These are phyloP conservation scores for Trichoderma hamatum DNA, from an alignment of 2,329 filamentous ascomycete genomes.

Conservation along the genomic window DNA sequence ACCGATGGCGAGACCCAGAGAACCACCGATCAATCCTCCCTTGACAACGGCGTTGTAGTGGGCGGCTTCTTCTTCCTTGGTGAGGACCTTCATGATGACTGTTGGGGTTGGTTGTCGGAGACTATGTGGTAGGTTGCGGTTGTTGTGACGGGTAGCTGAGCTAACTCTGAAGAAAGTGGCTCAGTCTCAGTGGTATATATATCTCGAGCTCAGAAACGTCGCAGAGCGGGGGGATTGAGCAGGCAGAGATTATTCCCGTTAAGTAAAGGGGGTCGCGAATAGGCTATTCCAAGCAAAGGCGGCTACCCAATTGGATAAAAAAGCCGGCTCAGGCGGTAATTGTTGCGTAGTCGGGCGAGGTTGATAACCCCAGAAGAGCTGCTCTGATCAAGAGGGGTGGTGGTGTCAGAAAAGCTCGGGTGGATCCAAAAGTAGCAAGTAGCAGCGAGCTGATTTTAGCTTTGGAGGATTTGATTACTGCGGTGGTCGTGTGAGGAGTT, in stretches of 20 bases:
- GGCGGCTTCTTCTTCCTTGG: constrained; percentile 84
- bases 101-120: not conserved
- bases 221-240: not conserved
- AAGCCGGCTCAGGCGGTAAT: constrained; percentile 16
- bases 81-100: constrained; percentile 85
- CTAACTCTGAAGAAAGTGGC: not conserved
- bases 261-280: not conserved
- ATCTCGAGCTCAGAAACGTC: not conserved
- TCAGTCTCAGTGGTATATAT: not conserved
- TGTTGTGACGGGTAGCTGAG: not conserved
- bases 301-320: constrained; percentile 2
- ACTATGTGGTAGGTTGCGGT: not conserved
- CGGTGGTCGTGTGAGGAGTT: not conserved
- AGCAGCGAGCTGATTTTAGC: not conserved
- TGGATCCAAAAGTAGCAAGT: constrained; percentile 5
- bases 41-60: constrained; percentile 83
- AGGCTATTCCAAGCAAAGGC: not conserved
- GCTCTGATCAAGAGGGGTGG: constrained; percentile 17
- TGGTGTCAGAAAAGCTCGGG: constrained; percentile 15
- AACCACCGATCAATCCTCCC: constrained; percentile 75
- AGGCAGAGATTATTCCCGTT: not conserved
- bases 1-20: constrained; percentile 68
- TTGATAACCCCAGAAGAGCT: constrained; percentile 5
- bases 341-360: constrained; percentile 13
- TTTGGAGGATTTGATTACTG: not conserved